A percentile compares a stretch with the other conserved stretches of the same genome.
Evolutionary conservation across 306 rosid genomes (phyloP).

Genomic region (Elaeagnus macrophylla): DNA sequence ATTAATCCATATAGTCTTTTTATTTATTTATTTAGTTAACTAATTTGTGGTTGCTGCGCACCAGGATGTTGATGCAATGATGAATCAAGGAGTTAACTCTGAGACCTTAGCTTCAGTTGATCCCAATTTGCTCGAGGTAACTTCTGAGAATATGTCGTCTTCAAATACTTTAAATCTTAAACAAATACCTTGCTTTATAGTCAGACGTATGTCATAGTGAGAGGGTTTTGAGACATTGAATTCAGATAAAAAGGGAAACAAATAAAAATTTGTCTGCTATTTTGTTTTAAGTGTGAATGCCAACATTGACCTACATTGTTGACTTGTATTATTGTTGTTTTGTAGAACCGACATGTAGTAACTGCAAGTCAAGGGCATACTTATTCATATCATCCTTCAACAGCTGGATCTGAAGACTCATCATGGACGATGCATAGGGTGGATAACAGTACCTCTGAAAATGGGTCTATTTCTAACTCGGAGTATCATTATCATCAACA

Average conservation of each 20-base stretch:
- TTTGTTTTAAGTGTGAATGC: not conserved
- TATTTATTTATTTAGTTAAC: too few relatives aligned
- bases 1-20: not conserved
- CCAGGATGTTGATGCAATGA: slow-evolving; percentile 47
- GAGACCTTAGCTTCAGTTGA: slow-evolving; percentile 57
- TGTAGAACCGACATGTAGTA: slow-evolving; percentile 44
- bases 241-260: too few relatives aligned
- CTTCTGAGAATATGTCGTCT: not conserved
- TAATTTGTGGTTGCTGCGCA: slow-evolving; percentile 10
- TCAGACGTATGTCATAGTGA: too few relatives aligned
- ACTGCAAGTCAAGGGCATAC: slow-evolving; percentile 53
- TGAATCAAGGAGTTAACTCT: slow-evolving; percentile 67
- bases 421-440: slow-evolving; percentile 53
- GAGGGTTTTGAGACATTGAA: too few relatives aligned
- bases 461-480: slow-evolving; percentile 57
- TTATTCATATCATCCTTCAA: slow-evolving; percentile 37
- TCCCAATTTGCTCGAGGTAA: slow-evolving; percentile 65
- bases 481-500: slow-evolving; percentile 67
- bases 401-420: slow-evolving; percentile 51
- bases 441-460: slow-evolving; percentile 42
- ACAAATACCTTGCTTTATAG: too few relatives aligned
- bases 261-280: not conserved
- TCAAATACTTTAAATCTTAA: not conserved
- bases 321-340: slow-evolving; percentile 10
- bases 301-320: not conserved